A percentile compares a stretch with the other conserved stretches of the same genome.
These are phyloP conservation scores for Rhizopogon sp. DNA, from an alignment of 768 basidiomycete species.

Conservation along the genomic window DNA sequence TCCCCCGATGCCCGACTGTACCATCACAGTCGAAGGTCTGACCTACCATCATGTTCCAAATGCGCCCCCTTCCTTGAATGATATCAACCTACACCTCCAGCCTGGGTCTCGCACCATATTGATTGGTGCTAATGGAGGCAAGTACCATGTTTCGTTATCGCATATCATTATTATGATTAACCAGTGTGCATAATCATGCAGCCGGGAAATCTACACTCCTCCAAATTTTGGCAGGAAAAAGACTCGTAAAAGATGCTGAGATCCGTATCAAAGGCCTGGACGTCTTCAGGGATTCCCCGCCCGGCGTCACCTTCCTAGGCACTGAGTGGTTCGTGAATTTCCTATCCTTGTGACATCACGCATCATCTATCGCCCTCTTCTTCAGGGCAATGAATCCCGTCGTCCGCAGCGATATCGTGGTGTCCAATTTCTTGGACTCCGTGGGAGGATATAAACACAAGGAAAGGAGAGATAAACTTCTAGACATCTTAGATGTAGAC, in stretches of 20 bases:
- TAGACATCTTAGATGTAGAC: slow-evolving; percentile 93
- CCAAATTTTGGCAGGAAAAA: slow-evolving; percentile 90
- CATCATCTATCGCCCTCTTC: background rate
- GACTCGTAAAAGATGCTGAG: slow-evolving; percentile 59
- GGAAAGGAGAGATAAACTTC: slow-evolving; percentile 74
- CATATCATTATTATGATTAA: background rate
- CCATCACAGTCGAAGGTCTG: slow-evolving; percentile 40
- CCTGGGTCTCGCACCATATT: slow-evolving; percentile 80
- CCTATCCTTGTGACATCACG: background rate
- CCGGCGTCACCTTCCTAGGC: slow-evolving; percentile 81
- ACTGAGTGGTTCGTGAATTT: slow-evolving; percentile 76
- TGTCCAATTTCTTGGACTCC: slow-evolving; percentile 93
- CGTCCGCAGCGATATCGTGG: slow-evolving; percentile 87
- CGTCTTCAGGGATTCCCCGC: slow-evolving; percentile 84
- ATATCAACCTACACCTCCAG: slow-evolving; percentile 63
- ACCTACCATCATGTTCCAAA: slow-evolving; percentile 51
- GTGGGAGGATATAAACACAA: slow-evolving; percentile 96
- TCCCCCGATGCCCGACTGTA: background rate
- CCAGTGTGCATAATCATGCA: slow-evolving; percentile 17
- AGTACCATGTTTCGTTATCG: slow-evolving; percentile 15
- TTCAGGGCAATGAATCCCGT: slow-evolving; percentile 96
- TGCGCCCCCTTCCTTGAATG: slow-evolving; percentile 48
- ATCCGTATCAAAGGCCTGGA: slow-evolving; percentile 76
- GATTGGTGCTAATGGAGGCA: slow-evolving; percentile 93
- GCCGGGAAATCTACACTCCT: slow-evolving; percentile 96